Conservation (phyloP, 2,329 filamentous ascomycete species). For the Elsinoe arachidis region DNA sequence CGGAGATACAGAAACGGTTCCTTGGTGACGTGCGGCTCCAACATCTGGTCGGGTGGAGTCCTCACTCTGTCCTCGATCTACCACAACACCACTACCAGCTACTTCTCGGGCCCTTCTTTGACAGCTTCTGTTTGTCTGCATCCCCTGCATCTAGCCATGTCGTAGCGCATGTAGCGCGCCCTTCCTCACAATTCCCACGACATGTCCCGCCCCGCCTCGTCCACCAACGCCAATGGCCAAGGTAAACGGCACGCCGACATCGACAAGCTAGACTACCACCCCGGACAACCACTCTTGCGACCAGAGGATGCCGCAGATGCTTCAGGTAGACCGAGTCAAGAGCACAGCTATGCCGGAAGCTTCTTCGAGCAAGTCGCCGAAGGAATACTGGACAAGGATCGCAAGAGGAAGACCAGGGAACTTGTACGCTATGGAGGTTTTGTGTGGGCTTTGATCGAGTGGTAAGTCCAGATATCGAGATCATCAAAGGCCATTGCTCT, state of each 20-base stretch:
- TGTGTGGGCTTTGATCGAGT: constrained; percentile 51
- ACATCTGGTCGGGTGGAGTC: no score
- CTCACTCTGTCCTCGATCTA: no score
- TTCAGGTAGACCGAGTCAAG: constrained; percentile 30
- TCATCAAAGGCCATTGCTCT: not conserved
- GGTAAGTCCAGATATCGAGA: constrained; percentile 30
- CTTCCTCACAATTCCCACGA: not conserved
- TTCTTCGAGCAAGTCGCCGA: constrained; percentile 55
- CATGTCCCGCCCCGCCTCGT: not conserved
- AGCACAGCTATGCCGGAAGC: constrained; percentile 41
- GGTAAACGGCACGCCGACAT: constrained; percentile 23
- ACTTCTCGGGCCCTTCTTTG: not conserved
- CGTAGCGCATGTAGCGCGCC: not conserved
- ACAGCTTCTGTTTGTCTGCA: not conserved
- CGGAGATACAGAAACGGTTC: not conserved
- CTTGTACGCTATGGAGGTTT: constrained; percentile 49
- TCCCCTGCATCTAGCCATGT: not conserved
- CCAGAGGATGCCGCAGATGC: constrained; percentile 26
- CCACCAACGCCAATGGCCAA: not conserved
- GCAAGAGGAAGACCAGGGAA: constrained; percentile 45
- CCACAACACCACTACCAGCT: not conserved
- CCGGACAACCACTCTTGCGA: constrained; percentile 34
- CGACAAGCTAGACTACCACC: constrained; percentile 44
- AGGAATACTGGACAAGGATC: constrained; percentile 51
- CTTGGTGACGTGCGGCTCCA: no score